A percentile compares a stretch with the other conserved stretches of the same genome.
Conservation (phyloP, 176 grass and related monocot genomes). For the Ensete ventricosum region DNA sequence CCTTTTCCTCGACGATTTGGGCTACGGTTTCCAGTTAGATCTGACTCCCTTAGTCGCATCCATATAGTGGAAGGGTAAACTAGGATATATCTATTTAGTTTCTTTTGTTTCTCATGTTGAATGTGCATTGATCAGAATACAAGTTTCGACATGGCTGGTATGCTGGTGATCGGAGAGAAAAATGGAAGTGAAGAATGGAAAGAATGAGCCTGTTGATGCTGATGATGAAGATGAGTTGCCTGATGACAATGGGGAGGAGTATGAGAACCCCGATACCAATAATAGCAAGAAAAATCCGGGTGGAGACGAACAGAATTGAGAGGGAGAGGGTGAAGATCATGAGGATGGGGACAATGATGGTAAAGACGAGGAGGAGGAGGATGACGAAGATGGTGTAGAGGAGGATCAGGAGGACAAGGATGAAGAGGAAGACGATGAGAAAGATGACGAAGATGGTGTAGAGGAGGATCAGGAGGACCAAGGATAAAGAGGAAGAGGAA, state of each 20-base stretch:
- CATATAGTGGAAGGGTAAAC: too few species aligned
- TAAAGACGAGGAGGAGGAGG: not conserved
- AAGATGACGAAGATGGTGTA: slow-evolving; percentile 19
- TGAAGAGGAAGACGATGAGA: not conserved
- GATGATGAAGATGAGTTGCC: slow-evolving; percentile 39
- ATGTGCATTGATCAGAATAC: slow-evolving; percentile 25
- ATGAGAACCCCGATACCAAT: slow-evolving; percentile 42
- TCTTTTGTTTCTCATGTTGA: not conserved
- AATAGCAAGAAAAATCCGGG: slow-evolving; percentile 40
- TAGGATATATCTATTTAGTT: too few species aligned
- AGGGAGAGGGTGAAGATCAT: slow-evolving; percentile 30
- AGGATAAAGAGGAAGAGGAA: slow-evolving; percentile 23
- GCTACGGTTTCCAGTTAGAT: not conserved
- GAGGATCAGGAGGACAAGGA: slow-evolving; percentile 7
- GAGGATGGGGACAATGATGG: slow-evolving; percentile 31
- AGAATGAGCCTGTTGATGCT: slow-evolving; percentile 39
- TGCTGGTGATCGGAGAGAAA: slow-evolving; percentile 3
- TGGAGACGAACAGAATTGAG: slow-evolving; percentile 41
- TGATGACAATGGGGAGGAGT: slow-evolving; percentile 27
- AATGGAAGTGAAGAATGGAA: slow-evolving; percentile 15
- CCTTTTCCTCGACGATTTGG: not conserved
- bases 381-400: slow-evolving; percentile 2
- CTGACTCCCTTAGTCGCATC: not conserved
- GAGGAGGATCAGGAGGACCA: slow-evolving; percentile 30
- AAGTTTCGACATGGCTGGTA: slow-evolving; percentile 23